Conservation (phyloP, 148 eudicot genomes). For the Nepenthes mirabilis region DNA sequence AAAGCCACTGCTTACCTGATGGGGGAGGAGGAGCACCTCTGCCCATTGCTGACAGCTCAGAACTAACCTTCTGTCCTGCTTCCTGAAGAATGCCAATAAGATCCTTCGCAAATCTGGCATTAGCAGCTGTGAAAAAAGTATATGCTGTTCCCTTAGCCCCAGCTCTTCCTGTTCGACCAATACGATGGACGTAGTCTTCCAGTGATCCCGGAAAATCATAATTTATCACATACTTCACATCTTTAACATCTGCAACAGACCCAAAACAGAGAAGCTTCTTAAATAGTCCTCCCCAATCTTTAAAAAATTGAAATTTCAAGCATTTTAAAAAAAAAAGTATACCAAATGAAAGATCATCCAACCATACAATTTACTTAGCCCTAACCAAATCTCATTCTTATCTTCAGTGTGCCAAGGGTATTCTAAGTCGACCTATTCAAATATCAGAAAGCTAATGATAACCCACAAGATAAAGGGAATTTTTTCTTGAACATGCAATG, state of each 20-base stretch:
- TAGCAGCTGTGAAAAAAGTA: constrained; percentile 92
- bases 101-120: constrained; percentile 94
- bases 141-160: constrained; percentile 98
- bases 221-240: constrained; percentile 84
- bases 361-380: too few species aligned
- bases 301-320: too few species aligned
- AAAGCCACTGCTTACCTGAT: constrained; percentile 41
- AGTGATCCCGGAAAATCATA: constrained; percentile 96
- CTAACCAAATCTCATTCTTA: too few species aligned
- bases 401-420: too few species aligned
- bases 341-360: too few species aligned
- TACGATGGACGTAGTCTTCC: constrained; percentile 97
- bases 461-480: too few species aligned
- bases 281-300: too few species aligned
- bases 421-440: too few species aligned
- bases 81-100: constrained; percentile 82
- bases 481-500: too few species aligned
- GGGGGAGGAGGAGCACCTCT: constrained; percentile 93
- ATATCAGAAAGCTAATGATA: too few species aligned
- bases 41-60: constrained; percentile 90
- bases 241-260: constrained; percentile 74
- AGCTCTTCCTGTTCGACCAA: constrained; percentile 97
- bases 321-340: too few species aligned
- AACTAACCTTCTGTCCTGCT: constrained; percentile 88
- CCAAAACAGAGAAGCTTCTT: neutral